Base-by-base conservation (phyloP, 2,329 filamentous ascomycete species). In the Calonectria multiphialidica region DNA sequence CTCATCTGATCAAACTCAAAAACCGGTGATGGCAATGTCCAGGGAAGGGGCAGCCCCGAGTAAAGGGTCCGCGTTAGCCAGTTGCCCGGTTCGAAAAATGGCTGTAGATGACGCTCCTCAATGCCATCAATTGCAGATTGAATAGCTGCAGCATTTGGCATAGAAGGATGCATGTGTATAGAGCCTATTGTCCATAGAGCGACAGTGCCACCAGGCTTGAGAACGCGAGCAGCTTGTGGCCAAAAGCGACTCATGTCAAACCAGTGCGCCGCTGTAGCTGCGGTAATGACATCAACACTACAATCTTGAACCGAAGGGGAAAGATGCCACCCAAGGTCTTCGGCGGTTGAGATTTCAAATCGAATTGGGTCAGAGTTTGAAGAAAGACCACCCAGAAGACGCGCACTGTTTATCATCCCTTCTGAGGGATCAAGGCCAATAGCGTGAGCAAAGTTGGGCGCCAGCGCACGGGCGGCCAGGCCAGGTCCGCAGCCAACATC, bases 401-500 rank as follows among this genome's bases (percentile, higher is more conserved):
- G 81, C 4, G 89, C 89, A 0, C 84, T 82, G 15, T 71, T 77
- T 62, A 92, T 87, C 90, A 92, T 92, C 49, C 85, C 86, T 16
- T 82, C 80, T 2, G 87, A 86, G 0, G 89, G 84, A 72, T 92
- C 90, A 15, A 89, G 75, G 6, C 89, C 90, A 18, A 88, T 80
- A 9, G 82, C 87, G 30, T 83, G 78, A 1, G 77, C 69, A 76
- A 92, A 92, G 40, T 82, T 82, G 0, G 81, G 79, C 0, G 87
- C 86, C 1, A 91, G 83, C 6, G 81, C 82, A 2, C 86, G 84
- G 0, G 84, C 84, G 0, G 86, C 88, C 15, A 80, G 86, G 5
- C 90, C 90, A 0, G 90, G 89, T 0, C 90, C 90, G 76, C 89
- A 91, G 37, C 90, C 90, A 7, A 91, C 80, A 72, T 92, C 90